phyloP scores from a whole-genome alignment of 2,329 filamentous ascomycete genomes.

The Alternaria dauci region DNA sequence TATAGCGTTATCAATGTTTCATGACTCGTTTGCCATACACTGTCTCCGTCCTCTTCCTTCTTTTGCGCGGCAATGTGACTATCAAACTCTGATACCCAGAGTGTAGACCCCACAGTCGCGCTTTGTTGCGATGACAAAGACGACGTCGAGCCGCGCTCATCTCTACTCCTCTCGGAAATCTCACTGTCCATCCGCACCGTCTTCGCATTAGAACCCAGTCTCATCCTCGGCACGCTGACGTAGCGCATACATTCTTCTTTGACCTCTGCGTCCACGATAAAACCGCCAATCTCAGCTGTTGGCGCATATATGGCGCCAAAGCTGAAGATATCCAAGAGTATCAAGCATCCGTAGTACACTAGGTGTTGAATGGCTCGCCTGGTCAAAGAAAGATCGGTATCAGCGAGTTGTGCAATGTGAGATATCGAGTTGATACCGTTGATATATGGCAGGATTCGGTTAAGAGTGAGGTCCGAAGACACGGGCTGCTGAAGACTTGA shows the following conservation, averaged over 20 bases:
- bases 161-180: conserved; percentile 25
- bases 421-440: conserved; percentile 91
- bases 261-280: conserved; percentile 77
- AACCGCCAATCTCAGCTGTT: conserved; percentile 78
- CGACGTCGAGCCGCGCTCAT: conserved; percentile 33
- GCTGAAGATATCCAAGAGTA: conserved; percentile 93
- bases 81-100: conserved; percentile 26
- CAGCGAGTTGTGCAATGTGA: conserved; percentile 82
- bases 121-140: conserved; percentile 34
- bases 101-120: conserved; percentile 23
- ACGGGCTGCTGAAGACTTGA: conserved; percentile 54
- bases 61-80: conserved; percentile 15
- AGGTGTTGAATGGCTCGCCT: conserved; percentile 88
- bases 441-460: conserved; percentile 82
- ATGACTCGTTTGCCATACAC: conserved; percentile 31
- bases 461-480: conserved; percentile 77
- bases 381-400: conserved; percentile 86
- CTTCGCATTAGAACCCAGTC: conserved; percentile 25
- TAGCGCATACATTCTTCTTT: conserved; percentile 90
- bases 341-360: conserved; percentile 88
- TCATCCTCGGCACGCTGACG: conserved; percentile 61
- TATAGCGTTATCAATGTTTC: conserved; percentile 78
- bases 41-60: conserved; percentile 13
- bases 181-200: conserved; percentile 29
- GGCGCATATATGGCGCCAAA: conserved; percentile 91